Base-by-base conservation (phyloP, 2,329 filamentous ascomycete species). In the Hymenoscyphus infarciens region DNA sequence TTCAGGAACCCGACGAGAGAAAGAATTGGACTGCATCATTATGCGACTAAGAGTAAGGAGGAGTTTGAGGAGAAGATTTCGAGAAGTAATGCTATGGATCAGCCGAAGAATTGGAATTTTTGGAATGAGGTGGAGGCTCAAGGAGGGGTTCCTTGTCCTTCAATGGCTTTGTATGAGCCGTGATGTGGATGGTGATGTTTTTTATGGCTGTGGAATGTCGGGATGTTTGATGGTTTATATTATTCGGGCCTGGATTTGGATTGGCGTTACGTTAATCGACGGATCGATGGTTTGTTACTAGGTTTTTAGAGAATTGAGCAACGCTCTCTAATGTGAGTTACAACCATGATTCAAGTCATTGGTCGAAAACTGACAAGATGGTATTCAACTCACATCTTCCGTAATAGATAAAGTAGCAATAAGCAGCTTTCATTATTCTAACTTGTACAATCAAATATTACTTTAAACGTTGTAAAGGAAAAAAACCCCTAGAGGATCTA, bases 1-100 rank as follows among this genome's bases (percentile, higher is more conserved):
- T 71, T 69, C 3, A 64, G 74, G 7, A 63, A 61, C 35, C 73
- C 73, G 16, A 74, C 71, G 4, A 69, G 71, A 42, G 64, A 72
- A 49, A 63, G 71, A 19, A 65, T 76, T 54, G 68, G 64, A 0
- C 54, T 76, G 54, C 74, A 75, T 66, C 74, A 75, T 60, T 76
- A 74, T 62, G 70, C 70, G 10, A 64, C 73, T 33, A 74, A 74
- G 68, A 75, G 73, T 59, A 64, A 63, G n/a, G 69, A 73, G 61
- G 70, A 76, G 59, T 75, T 66, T 61, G 68, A 69, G 62, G 67
- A 71, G 62, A 73, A 67, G 61, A 22, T 68, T 27, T 27, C 55
- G 39, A 61, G 69, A n/a, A 66, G 71, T 15, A 71, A 71, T 63
- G 71, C 61, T 11, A 70, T 71, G 71, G 64, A 58, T 27, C 58